Base-by-base conservation (phyloP, 352 stramenopile genomes). In the Phytophthora crassamura region DNA sequence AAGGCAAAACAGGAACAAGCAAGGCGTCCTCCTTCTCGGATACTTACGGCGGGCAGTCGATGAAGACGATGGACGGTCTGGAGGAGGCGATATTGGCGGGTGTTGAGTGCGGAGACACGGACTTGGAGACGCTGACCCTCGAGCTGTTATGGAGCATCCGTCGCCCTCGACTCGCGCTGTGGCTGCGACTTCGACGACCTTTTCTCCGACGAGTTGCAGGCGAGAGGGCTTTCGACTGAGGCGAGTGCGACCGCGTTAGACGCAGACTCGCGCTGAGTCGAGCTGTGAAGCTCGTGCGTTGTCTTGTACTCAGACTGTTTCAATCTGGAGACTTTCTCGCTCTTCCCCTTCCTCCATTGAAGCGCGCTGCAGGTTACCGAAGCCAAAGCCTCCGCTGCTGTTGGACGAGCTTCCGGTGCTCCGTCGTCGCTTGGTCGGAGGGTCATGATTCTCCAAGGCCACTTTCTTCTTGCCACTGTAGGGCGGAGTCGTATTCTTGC, bases 51-150 rank as follows among this genome's bases (percentile, higher is more conserved):
- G 43, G 49, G 22, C 68, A 76, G 46, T 76, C 68, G 42, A 76
- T 76, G 53, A 73, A 76, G 38, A 76, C 50, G 38, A 76, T 67
- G 34, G 68, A 73, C 46, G 58, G 63, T 4, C 16, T 50, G n/a
- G n/a, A n/a, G 34, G 64, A 48, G 12, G 32, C 16, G 25, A 43
- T 34, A 5, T 10, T 40, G 7, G 34, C 28, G 4, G 43, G 34
- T 30, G 32, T 51, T 16, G 9, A 20, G 15, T 42, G 18, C 4
- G 35, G 25, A n/a, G 46, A 45, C 22, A 20, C 20, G 2, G 52
- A 22, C 16, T 49, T 54, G n/a, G 34, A 5, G 2, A 40, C 14
- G n/a, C 7, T 46, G 25, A 15, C 40, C 42, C 20, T 64, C 11
- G 30, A 57, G 34, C 41, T 56, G 25, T 66, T 18, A 22, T 53